A percentile compares a stretch with the other conserved stretches of the same genome.
phyloP scores from a whole-genome alignment of 2,329 filamentous ascomycete genomes.

The Coniosporium tulheliwenetii region DNA sequence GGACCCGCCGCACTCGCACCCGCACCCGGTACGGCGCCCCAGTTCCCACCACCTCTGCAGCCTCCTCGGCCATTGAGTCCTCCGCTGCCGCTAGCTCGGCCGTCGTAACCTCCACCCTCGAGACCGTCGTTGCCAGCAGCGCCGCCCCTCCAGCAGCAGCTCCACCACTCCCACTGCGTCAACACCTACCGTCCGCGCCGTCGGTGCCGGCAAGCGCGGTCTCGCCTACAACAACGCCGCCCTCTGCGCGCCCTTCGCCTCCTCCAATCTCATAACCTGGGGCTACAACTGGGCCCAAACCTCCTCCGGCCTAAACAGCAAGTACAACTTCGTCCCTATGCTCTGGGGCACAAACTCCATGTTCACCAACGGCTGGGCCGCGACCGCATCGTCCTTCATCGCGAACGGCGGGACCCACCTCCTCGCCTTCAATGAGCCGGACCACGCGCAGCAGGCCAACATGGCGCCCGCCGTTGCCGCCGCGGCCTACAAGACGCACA shows the following conservation, averaged over 20 bases:
- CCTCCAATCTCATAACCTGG: conserved; percentile 36
- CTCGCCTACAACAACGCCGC: conserved; percentile 48
- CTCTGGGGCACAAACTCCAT: conserved; percentile 39
- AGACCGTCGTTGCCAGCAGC: conserved; percentile 1
- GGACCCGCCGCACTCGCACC: not conserved
- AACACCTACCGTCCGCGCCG: conserved; percentile 7
- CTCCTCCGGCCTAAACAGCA: conserved; percentile 22
- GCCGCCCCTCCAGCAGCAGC: conserved; percentile 6
- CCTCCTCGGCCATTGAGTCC: conserved; percentile 2
- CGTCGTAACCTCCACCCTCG: conserved; percentile 1
- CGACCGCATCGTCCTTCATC: conserved; percentile 36
- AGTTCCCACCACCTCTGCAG: conserved; percentile 1
- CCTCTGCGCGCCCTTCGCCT: conserved; percentile 36
- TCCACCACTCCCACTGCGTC: conserved; percentile 8
- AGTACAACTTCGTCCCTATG: conserved; percentile 48
- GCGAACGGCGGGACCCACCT: conserved; percentile 38
- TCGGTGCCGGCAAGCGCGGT: conserved; percentile 42
- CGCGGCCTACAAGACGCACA: conserved; percentile 33
- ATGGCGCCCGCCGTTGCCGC: conserved; percentile 37
- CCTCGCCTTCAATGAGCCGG: conserved; percentile 59
- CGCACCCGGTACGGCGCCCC: conserved; percentile 2
- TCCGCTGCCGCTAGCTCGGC: conserved; percentile 1
- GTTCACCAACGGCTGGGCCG: conserved; percentile 34
- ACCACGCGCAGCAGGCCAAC: conserved; percentile 44
- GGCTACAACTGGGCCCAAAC: conserved; percentile 52